phyloP scores from a whole-genome alignment of 2,329 filamentous ascomycete genomes.

The Beauveria pseudobassiana region DNA sequence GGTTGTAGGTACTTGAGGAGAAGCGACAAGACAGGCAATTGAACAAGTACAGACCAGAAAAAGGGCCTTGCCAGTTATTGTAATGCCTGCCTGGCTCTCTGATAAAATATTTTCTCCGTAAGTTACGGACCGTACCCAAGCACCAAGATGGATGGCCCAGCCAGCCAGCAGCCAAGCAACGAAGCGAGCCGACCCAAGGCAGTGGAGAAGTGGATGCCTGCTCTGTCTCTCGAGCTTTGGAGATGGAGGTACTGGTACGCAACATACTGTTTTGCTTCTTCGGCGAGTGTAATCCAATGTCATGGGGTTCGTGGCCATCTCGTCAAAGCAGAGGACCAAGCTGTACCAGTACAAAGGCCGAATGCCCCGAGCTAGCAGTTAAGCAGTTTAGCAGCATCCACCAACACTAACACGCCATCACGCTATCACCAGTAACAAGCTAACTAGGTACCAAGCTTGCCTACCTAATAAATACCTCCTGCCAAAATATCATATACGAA shows the following conservation, averaged over 20 bases:
- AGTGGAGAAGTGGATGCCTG: conserved; percentile 3
- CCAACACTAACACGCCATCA: not conserved
- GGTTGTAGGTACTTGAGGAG: not conserved
- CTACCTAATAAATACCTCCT: not conserved
- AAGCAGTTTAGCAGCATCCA: not conserved
- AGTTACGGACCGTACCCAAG: not conserved
- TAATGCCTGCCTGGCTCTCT: no score
- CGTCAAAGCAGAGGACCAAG: no score
- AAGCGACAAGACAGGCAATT: not conserved
- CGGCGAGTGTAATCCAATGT: not conserved
- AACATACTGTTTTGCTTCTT: not conserved
- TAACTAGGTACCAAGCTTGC: not conserved
- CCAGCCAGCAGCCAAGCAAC: not conserved
- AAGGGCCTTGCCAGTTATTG: no score
- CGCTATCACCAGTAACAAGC: no score
- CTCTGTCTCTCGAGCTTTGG: not conserved
- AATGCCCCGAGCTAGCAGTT: not conserved
- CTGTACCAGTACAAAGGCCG: not conserved
- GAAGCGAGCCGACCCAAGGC: conserved; percentile 8
- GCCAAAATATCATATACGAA: no score
- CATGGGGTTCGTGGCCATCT: no score
- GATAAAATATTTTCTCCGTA: no score
- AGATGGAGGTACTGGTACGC: not conserved
- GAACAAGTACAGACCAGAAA: not conserved
- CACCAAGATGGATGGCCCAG: not conserved